Evolutionary conservation across 805 yeast genomes (phyloP).

Genomic region (Teunomyces cretensis): DNA sequence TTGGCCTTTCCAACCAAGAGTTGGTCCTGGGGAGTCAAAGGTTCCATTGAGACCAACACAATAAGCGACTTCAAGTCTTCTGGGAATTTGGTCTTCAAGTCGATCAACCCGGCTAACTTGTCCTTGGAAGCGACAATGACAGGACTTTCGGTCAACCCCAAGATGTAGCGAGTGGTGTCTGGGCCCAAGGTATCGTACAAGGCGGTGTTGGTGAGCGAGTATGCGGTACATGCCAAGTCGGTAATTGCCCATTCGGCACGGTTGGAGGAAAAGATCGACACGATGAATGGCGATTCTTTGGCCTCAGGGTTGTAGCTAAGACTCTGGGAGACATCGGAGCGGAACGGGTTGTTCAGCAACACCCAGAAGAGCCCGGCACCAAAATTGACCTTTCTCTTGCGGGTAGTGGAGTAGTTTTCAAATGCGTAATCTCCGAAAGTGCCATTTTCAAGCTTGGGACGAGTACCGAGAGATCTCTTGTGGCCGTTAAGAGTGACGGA

Average conservation of each 20-base stretch:
- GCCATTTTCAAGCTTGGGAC: constrained; percentile 28
- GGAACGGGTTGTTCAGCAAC: constrained; percentile 32
- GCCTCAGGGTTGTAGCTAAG: constrained; percentile 17
- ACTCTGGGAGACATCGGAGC: constrained; percentile 21
- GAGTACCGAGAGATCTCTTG: constrained; percentile 46
- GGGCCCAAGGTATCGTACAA: constrained; percentile 43
- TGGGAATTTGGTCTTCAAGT: constrained; percentile 25
- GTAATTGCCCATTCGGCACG: constrained; percentile 67
- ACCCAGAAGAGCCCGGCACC: constrained; percentile 42
- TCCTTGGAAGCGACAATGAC: constrained; percentile 37
- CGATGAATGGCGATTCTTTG: constrained; percentile 42
- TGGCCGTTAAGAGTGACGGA: constrained; percentile 36
- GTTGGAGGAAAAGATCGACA: constrained; percentile 58
- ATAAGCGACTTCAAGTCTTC: constrained; percentile 29
- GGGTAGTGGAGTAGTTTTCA: constrained; percentile 28
- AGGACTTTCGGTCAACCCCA: constrained; percentile 62
- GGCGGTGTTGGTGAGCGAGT: constrained; percentile 28
- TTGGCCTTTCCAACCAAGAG: constrained; percentile 15
- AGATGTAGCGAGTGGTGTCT: constrained; percentile 60
- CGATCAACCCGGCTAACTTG: constrained; percentile 26
- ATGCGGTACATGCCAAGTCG: constrained; percentile 66
- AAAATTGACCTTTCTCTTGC: constrained; percentile 28
- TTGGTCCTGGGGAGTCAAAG: constrained; percentile 11
- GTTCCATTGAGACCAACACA: constrained; percentile 38
- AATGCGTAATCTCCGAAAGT: constrained; percentile 31